Evolutionary conservation across 192 early-diverging fungal species (phyloP).

Genomic region (Cetraspora pellucida): DNA sequence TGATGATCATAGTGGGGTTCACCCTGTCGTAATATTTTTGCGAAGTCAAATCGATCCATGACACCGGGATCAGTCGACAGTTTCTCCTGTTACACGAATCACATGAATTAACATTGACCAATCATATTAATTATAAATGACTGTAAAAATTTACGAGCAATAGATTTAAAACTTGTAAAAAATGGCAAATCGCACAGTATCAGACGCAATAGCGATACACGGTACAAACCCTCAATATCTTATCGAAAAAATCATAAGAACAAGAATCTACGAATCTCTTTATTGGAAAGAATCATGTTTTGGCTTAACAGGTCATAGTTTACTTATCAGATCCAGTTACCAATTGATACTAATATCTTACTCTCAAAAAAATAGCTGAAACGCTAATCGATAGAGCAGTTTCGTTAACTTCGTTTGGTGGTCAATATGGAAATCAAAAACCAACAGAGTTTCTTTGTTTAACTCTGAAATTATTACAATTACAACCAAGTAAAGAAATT

Average conservation of each 20-base stretch:
- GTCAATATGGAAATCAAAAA: slow-evolving; percentile 80
- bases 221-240: slow-evolving; percentile 93
- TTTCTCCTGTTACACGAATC: no score
- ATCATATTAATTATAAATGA: no score
- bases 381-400: slow-evolving; percentile 54
- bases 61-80: no score
- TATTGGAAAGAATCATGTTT: slow-evolving; percentile 99
- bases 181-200: slow-evolving; percentile 72
- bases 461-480: slow-evolving; percentile 84
- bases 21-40: no score
- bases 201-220: slow-evolving; percentile 73
- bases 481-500: slow-evolving; percentile 91
- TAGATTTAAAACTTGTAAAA: no score
- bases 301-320: slow-evolving; percentile 72
- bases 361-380: slow-evolving; percentile 3
- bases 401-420: slow-evolving; percentile 72
- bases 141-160: no score
- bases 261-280: slow-evolving; percentile 86
- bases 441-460: slow-evolving; percentile 94
- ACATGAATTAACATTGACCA: no score
- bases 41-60: no score
- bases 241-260: slow-evolving; percentile 91
- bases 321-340: neutral
- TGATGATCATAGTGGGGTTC: no score
- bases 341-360: neutral